Conservation (phyloP, 768 basidiomycete species). For the Hydnomerulius pinastri region DNA sequence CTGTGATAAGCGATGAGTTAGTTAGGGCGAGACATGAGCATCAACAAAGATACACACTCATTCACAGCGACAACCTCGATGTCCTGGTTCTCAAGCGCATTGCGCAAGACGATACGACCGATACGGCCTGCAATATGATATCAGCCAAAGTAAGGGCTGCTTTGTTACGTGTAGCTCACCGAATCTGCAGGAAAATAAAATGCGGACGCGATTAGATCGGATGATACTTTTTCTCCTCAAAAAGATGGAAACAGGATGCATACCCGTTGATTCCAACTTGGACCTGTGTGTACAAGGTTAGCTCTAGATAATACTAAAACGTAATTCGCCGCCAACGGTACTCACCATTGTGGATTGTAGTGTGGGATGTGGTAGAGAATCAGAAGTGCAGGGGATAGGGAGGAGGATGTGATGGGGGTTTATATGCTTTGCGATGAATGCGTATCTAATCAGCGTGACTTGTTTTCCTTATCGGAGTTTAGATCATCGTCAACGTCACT, state of each 20-base stretch:
- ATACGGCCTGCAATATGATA: slow-evolving; percentile 74
- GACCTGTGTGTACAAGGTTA: slow-evolving; percentile 41
- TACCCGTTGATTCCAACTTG: slow-evolving; percentile 98
- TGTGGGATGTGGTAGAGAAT: slow-evolving; percentile 6
- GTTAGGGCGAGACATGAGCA: slow-evolving; percentile 1
- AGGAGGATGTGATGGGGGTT: slow-evolving; percentile 11
- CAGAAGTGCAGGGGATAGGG: slow-evolving; percentile 4
- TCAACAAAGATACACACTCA: slow-evolving; percentile 59
- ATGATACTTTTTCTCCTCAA: background rate
- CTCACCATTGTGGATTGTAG: slow-evolving; percentile 28
- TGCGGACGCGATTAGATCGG: slow-evolving; percentile 13
- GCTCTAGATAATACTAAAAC: slow-evolving; percentile 6
- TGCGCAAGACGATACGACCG: slow-evolving; percentile 97
- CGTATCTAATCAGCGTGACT: slow-evolving; percentile 25
- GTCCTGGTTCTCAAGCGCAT: slow-evolving; percentile 75
- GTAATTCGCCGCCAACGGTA: background rate
- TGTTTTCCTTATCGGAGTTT: slow-evolving; percentile 4
- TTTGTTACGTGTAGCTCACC: slow-evolving; percentile 49
- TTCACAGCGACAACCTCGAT: slow-evolving; percentile 93
- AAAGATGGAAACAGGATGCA: slow-evolving; percentile 24
- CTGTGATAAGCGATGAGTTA: slow-evolving; percentile 39
- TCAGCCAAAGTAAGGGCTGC: slow-evolving; percentile 6
- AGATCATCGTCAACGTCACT: background rate
- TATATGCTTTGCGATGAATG: slow-evolving; percentile 26
- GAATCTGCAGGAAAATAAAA: slow-evolving; percentile 50